Base-by-base conservation (phyloP, 2,329 filamentous ascomycete genomes). In the Fusarium sp. region DNA sequence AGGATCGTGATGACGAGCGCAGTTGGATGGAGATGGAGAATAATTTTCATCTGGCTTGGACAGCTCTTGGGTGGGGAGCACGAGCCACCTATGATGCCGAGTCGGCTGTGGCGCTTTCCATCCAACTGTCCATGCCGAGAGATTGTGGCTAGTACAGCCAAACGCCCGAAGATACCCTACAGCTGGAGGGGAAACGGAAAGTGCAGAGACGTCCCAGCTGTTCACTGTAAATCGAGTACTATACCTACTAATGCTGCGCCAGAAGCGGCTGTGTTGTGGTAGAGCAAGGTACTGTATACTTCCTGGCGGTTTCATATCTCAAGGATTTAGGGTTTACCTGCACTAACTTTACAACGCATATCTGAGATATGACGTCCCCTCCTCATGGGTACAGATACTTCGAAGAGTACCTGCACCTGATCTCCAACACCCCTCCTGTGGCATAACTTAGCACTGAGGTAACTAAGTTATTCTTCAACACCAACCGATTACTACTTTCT, bases 21-120 rank as follows among this genome's bases (percentile, higher is more conserved):
- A 72, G 78, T 73, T 78, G 75, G 71, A 73, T 77, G 75, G 67
- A 76, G 77, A 77, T 78, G 77, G 74, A 79, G 79, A 81, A 82
- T 80, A 82, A 81, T 82, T 82, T 82, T 82, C 80, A 81, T 77
- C 77, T 70, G 73, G 72, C 67, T 72, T 64, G 65, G 70, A 78
- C 66, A 79, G 74, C 76, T 78, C 73, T 63, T 56, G 69, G 72
- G 77, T 78, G 74, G 75, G 70, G 74, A 75, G 76, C 77, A 78
- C 76, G 62, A 79, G 78, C 78, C 78, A 79, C 76, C 58, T 67
- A 79, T 76, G 77, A 78, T 78, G 76, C 72, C 61, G 65, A 60
- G 61, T 75, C 71, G 68, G 62, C 22, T 74, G 68, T 61, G 66
- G 71, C 69, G 61, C 62, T 54, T n/a, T 20, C 32, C 17, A 14